phyloP scores from a whole-genome alignment of 2,329 filamentous ascomycete species.

The Penicillium sp. region DNA sequence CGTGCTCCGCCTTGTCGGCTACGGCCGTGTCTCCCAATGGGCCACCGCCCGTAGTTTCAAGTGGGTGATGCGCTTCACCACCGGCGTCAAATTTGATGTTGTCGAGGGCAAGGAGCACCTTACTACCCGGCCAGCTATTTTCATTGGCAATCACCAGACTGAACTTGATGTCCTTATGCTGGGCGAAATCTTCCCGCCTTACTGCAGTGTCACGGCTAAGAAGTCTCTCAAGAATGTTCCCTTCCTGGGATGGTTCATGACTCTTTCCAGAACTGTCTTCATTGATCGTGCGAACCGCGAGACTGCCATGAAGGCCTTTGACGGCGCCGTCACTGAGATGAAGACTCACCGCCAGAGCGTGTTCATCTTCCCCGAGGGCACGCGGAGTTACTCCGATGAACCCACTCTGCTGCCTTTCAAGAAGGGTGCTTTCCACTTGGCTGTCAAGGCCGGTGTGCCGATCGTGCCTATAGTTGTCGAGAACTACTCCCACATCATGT shows the following conservation, averaged over 20 bases:
- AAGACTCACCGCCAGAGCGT: constrained; percentile 61
- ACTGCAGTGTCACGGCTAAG: constrained; percentile 93
- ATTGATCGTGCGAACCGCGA: constrained; percentile 86
- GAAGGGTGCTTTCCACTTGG: constrained; percentile 96
- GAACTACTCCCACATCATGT: constrained; percentile 74
- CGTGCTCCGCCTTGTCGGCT: constrained; percentile 66
- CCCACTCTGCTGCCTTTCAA: constrained; percentile 91
- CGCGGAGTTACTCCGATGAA: constrained; percentile 80
- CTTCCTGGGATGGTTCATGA: constrained; percentile 93
- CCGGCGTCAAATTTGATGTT: constrained; percentile 72
- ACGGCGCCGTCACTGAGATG: constrained; percentile 78
- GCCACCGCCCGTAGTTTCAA: constrained; percentile 76
- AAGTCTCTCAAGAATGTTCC: constrained; percentile 74
- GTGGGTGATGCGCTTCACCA: constrained; percentile 69
- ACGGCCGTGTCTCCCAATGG: constrained; percentile 81
- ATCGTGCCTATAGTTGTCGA: constrained; percentile 82
- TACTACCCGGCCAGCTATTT: constrained; percentile 74
- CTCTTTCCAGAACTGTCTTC: constrained; percentile 84
- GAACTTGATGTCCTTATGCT: constrained; percentile 94
- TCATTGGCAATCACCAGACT: constrained; percentile 93
- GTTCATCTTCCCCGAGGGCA: constrained; percentile 70
- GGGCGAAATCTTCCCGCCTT: constrained; percentile 81
- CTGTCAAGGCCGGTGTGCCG: constrained; percentile 87
- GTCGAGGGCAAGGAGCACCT: constrained; percentile 67
- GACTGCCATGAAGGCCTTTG: constrained; percentile 81